phyloP scores from a whole-genome alignment of 2,329 filamentous ascomycete genomes.

The Colletotrichum euphorbiae region DNA sequence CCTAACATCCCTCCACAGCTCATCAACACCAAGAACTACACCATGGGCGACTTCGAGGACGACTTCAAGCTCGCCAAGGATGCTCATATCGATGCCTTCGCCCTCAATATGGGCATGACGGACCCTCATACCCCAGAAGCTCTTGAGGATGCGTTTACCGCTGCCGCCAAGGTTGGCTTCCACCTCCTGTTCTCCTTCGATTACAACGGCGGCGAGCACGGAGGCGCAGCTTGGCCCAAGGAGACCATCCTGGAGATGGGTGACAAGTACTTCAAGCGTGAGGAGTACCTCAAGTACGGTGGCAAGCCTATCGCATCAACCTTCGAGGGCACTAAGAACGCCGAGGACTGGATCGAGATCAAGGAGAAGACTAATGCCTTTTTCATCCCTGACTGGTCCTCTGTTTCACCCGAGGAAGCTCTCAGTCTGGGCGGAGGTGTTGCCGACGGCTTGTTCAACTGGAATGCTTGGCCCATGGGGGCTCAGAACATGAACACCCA shows the following conservation, averaged over 20 bases:
- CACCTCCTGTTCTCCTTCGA: constrained; percentile 49
- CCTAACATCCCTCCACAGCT: constrained; percentile 22
- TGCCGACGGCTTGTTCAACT: constrained; percentile 52
- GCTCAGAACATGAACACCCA: constrained; percentile 38
- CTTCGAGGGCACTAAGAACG: constrained; percentile 56
- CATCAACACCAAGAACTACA: constrained; percentile 41
- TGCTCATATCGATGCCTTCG: constrained; percentile 50
- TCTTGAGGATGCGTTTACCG: constrained; percentile 31
- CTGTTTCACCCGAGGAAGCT: constrained; percentile 47
- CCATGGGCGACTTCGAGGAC: constrained; percentile 57
- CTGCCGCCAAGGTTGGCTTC: constrained; percentile 42
- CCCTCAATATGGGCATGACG: constrained; percentile 36
- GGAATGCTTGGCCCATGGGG: constrained; percentile 53
- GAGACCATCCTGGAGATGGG: constrained; percentile 31
- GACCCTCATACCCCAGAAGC: constrained; percentile 24
- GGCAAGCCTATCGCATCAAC: constrained; percentile 53
- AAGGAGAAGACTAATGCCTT: constrained; percentile 53
- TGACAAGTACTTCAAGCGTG: constrained; percentile 23
- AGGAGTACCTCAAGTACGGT: constrained; percentile 43
- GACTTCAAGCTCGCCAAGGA: constrained; percentile 59
- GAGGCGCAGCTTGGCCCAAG: constrained; percentile 40
- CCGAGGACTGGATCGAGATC: constrained; percentile 57
- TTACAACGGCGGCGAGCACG: constrained; percentile 45
- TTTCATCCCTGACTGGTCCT: constrained; percentile 60
- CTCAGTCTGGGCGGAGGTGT: constrained; percentile 33